Evolutionary conservation across 2,329 filamentous ascomycete species (phyloP), one percentile per base, ranked within the genome.

Genomic region (Teratosphaeria gauchensis): DNA sequence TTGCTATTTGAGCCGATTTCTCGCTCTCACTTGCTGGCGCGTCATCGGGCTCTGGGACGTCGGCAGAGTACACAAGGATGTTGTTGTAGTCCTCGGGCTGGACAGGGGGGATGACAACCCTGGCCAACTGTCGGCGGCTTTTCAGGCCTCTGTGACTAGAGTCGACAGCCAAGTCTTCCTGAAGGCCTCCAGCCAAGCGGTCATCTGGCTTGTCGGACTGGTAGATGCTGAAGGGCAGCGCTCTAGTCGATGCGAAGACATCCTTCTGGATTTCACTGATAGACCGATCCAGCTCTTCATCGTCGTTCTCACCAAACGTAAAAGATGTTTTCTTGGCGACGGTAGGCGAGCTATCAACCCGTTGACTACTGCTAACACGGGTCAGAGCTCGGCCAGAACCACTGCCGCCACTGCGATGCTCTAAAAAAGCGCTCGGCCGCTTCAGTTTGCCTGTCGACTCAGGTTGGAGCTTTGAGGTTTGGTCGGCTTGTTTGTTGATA

Each of bases 201-300:
- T 21, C 8, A 8, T 21, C n/a, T 21, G 5, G 16, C n/a, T 48
- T 21, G 42, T 19, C 42, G 5, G 19, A 19, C 42, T 5, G 42
- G 19, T 48, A n/a, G 16, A 48, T 48, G 42, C 42, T 21, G 19
- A 48, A 48, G 31, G 64, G 64, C 38, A 62, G 33, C 30, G 55
- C 31, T 11, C 57, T 58, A 9, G 59, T 64, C 7, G 58, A 57
- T 46, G 42, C 51, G 30, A 66, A 61, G 28, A 65, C 58, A 12
- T 58, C 60, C 21, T 55, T 53, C 9, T 62, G 56, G 9, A 65
- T 55, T 46, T 66, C 64, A 28, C 62, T 60, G 38, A 65, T 61
- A 24, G 58, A 59, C 24, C 38, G 8, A 56, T 57, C 54, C 4
- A 62, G 32, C 12, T 61, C 62, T 31, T 62, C 56, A 24, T 56